phyloP scores from a whole-genome alignment of 2,329 filamentous ascomycete species.

The Trichoderma sp. region DNA sequence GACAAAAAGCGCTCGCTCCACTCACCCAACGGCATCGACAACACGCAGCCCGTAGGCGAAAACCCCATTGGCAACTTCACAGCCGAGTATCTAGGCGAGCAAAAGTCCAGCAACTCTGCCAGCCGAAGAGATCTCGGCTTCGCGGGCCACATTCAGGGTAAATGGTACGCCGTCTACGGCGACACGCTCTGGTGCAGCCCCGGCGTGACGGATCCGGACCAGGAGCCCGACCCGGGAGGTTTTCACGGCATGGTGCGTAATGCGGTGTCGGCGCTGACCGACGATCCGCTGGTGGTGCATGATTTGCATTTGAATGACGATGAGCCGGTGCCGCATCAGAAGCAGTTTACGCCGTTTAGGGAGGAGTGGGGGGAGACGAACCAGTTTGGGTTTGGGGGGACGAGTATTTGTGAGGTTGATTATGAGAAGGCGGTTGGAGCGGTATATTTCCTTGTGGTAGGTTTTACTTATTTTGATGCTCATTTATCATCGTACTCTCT shows the following conservation, averaged over 20 bases:
- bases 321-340: conserved; percentile 36
- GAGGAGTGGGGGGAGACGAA: conserved; percentile 44
- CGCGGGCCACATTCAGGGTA: conserved; percentile 41
- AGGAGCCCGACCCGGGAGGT: conserved; percentile 37
- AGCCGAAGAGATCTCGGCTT: conserved; percentile 46
- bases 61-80: conserved; percentile 40
- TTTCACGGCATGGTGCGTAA: conserved; percentile 49
- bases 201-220: conserved; percentile 40
- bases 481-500: too few relatives aligned
- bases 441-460: conserved; percentile 45
- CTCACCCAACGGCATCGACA: conserved; percentile 38
- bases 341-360: conserved; percentile 44
- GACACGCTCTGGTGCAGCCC: conserved; percentile 41
- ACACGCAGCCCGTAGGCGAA: conserved; percentile 43
- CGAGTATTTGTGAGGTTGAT: conserved; percentile 45
- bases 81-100: conserved; percentile 42
- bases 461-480: conserved; percentile 12
- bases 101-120: conserved; percentile 44
- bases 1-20: neutral
- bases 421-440: conserved; percentile 36
- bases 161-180: conserved; percentile 46
- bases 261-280: conserved; percentile 42
- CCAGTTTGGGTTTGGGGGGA: conserved; percentile 45
- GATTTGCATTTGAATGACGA: conserved; percentile 44
- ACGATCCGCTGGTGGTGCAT: conserved; percentile 43